Evolutionary conservation across 805 yeast species (phyloP), one percentile per base, ranked within the genome.

Genomic region (Cyberlindnera maritima): DNA sequence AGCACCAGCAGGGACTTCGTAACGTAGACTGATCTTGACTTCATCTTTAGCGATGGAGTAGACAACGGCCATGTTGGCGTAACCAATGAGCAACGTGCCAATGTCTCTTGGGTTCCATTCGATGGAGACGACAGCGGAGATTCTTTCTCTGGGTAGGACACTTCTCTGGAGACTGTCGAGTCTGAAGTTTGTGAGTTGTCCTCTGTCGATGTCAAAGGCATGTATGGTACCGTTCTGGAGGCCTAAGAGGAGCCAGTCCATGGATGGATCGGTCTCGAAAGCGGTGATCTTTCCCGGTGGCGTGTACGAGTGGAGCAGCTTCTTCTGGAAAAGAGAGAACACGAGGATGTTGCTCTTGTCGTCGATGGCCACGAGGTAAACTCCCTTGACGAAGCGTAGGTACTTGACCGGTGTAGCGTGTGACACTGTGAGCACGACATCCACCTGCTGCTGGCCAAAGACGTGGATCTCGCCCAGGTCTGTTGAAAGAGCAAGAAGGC

Each of bases 81-180:
- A 94, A 0, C 89, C 80, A 10, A 94, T 77, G 53, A 94, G 71
- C 2, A 94, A 49, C 0, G 85, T 74, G 0, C 96, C 92, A 8
- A 89, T 72, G 62, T 94, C 97, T 52, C 97, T 75, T 4, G 99
- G 99, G 59, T 88, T 94, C 77, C 96, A 75, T 52, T 80, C 79
- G 3, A 94, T 65, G 0, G 83, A 71, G 1, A 79, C 61, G 1
- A 90, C 94, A 1, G 87, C 81, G 0, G 90, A 81, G 50, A 77
- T 53, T 15, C 76, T 72, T 35, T 77, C 81, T 42, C 75, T 74
- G 0, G 88, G 82, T 37, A 83, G 67, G 3, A 80, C 70, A 9
- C 56, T 62, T 50, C 79, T 79, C 60, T 90, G 97, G 28, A 87
- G 70, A 59, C 87, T 88, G 43, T 80, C 85, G 20, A 94, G 70